These are phyloP conservation scores for Coccomyxa sp. DNA, from an alignment of 139 green algal species.

Conservation along the genomic window DNA sequence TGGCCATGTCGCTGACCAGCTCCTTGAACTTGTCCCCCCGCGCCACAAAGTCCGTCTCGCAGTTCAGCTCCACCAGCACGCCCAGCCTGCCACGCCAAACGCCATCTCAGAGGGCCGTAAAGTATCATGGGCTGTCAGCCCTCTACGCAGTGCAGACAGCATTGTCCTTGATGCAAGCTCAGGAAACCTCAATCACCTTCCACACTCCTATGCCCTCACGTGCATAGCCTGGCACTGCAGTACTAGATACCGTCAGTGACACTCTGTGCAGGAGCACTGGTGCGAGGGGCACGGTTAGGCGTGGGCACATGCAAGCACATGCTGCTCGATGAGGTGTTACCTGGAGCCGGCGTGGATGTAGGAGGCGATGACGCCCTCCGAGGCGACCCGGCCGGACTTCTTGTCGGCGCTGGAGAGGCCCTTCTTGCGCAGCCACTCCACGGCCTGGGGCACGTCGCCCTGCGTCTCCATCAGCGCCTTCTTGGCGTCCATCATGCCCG, in stretches of 20 bases:
- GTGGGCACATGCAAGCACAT: too few relatives aligned
- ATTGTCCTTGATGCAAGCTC: too few relatives aligned
- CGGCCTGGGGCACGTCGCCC: conserved; percentile 77
- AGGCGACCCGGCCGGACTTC: conserved; percentile 88
- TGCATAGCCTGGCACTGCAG: too few relatives aligned
- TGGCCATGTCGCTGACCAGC: conserved; percentile 64
- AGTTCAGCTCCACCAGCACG: conserved; percentile 95
- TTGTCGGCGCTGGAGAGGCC: conserved; percentile 92
- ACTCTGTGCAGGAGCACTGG: too few relatives aligned
- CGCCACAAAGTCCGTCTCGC: conserved; percentile 95
- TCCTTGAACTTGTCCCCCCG: conserved; percentile 82
- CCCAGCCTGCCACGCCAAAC: conserved; percentile 78
- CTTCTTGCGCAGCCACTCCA: conserved; percentile 92
- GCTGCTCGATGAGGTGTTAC: too few relatives aligned
- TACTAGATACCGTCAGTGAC: too few relatives aligned
- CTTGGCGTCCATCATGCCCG: conserved; percentile 99
- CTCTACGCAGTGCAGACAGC: too few relatives aligned
- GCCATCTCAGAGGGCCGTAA: too few relatives aligned
- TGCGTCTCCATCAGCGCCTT: conserved; percentile 84
- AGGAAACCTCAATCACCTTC: too few relatives aligned
- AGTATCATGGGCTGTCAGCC: too few relatives aligned
- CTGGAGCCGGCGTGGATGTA: conserved; percentile 92
- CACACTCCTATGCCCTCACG: too few relatives aligned
- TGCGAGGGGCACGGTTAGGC: too few relatives aligned
- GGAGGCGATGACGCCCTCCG: conserved; percentile 80